Evolutionary conservation across 2,329 filamentous ascomycete species (phyloP).

Genomic region (Xylaria multiplex): DNA sequence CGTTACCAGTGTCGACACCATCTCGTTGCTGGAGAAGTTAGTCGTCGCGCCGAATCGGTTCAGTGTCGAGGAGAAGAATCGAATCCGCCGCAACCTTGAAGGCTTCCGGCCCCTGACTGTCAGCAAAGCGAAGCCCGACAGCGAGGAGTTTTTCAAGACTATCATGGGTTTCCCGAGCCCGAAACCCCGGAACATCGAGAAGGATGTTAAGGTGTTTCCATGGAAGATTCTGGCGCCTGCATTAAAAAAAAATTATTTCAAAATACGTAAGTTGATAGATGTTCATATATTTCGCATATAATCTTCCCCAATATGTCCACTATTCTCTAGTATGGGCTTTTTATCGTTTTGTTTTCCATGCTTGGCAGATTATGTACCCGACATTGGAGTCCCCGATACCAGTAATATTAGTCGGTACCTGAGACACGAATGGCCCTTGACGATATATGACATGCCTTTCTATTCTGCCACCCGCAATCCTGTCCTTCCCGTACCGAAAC

Average conservation of each 20-base stretch:
- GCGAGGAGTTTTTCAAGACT: conserved; percentile 97
- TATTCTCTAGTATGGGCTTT: not conserved
- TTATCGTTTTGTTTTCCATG: too few relatives aligned
- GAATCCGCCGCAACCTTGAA: conserved; percentile 93
- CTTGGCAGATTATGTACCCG: not conserved
- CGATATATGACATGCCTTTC: not conserved
- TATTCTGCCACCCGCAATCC: not conserved
- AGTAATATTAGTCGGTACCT: not conserved
- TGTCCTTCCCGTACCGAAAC: not conserved
- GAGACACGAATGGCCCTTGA: not conserved
- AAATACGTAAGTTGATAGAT: conserved; percentile 72
- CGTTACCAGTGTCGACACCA: conserved; percentile 97
- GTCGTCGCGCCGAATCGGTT: conserved; percentile 81
- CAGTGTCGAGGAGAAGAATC: conserved; percentile 97
- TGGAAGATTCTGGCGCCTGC: conserved; percentile 91
- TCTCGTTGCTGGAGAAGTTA: conserved; percentile 90
- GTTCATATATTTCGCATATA: not conserved
- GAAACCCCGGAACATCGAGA: conserved; percentile 97
- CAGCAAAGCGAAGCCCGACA: conserved; percentile 90
- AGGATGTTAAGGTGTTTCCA: conserved; percentile 98
- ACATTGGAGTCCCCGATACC: not conserved
- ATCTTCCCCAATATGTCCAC: not conserved
- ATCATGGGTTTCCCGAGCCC: conserved; percentile 98
- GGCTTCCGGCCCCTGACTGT: conserved; percentile 93
- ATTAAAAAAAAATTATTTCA: conserved; percentile 95